phyloP scores from a whole-genome alignment of 2,329 filamentous ascomycete genomes.

The Claviceps arundinis region DNA sequence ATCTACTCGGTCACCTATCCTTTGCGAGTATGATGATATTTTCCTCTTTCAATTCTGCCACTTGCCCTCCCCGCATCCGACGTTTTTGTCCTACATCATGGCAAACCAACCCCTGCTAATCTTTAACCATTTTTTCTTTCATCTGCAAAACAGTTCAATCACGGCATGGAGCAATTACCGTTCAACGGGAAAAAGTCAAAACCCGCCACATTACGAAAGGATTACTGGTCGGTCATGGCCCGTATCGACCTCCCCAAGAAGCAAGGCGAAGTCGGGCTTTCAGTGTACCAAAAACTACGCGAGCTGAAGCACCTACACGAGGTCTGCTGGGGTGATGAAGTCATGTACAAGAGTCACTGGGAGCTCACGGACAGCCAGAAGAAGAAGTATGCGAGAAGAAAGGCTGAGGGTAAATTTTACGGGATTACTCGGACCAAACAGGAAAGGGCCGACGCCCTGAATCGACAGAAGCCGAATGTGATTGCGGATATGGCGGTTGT shows the following conservation, averaged over 20 bases:
- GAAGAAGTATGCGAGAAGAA: constrained; percentile 18
- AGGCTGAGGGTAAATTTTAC: constrained; percentile 19
- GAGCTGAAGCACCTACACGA: constrained; percentile 52
- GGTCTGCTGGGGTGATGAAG: constrained; percentile 41
- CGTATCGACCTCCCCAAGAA: constrained; percentile 43
- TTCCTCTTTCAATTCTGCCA: not conserved
- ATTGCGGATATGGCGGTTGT: constrained; percentile 52
- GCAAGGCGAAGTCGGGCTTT: constrained; percentile 39
- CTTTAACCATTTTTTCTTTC: not conserved
- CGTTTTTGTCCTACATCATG: too few relatives aligned
- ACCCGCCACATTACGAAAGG: constrained; percentile 49
- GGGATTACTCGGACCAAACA: constrained; percentile 21
- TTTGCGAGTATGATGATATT: not conserved
- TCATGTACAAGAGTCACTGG: constrained; percentile 26
- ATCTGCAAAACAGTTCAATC: constrained; percentile 19
- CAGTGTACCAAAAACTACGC: constrained; percentile 48
- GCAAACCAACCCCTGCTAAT: not conserved
- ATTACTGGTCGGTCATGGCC: constrained; percentile 52
- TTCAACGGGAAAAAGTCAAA: constrained; percentile 57
- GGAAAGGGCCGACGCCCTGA: constrained; percentile 38
- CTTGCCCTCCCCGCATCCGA: not conserved
- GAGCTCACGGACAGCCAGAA: constrained; percentile 22
- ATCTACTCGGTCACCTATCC: constrained; percentile 31
- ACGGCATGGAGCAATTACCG: constrained; percentile 42
- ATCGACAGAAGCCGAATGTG: constrained; percentile 47